Base-by-base conservation (phyloP, 2,329 filamentous ascomycete species). In the Amesomyces nigricolor region DNA sequence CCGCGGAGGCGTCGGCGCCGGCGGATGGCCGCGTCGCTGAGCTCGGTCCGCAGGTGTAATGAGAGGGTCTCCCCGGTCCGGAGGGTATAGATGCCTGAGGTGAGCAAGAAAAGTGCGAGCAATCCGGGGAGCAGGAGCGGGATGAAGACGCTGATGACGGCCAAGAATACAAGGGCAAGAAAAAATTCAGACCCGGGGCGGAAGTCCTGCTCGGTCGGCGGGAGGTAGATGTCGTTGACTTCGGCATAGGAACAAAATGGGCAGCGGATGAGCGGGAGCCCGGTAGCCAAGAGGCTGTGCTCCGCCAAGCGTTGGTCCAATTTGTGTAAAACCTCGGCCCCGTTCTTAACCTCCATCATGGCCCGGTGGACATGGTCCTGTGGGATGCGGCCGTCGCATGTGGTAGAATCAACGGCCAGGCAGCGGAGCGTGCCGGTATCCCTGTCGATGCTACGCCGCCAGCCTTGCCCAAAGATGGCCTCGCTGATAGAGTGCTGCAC, bases 161-260 rank as follows among this genome's bases (percentile, higher is more conserved):
- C 9, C n/a, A 51, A 9, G 14, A 44, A 14, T 7, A 53, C 39
- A 11, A 53, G 48, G 58, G 74, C 76, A 62, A 72, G 72, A 43
- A 80, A 60, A 62, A 72, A 77, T 62, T 78, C 75, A 39, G 76
- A 71, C 57, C 80, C 80, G 54, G 88, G 69, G 44, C 75, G 80
- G 67, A 86, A 81, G 22, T 73, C 72, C 22, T 79, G 71, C 54
- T 81, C 77, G 50, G 72, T 71, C 45, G 71, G 71, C 10, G 83
- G 84, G 19, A 86, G 75, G 67, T 88, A 89, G 16, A 87, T 74
- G 54, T 89, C 86, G 69, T 96, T 90, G 26, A 91, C 78, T 74
- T 97, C 94, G 32, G 90, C 90, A 67, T 97, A 99, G 62, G 79
- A 79, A 75, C 92, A 99, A 67, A 95, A 96, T 0, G 91, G 91